phyloP scores from a whole-genome alignment of 148 eudicot species.

The Bassia scoparia region DNA sequence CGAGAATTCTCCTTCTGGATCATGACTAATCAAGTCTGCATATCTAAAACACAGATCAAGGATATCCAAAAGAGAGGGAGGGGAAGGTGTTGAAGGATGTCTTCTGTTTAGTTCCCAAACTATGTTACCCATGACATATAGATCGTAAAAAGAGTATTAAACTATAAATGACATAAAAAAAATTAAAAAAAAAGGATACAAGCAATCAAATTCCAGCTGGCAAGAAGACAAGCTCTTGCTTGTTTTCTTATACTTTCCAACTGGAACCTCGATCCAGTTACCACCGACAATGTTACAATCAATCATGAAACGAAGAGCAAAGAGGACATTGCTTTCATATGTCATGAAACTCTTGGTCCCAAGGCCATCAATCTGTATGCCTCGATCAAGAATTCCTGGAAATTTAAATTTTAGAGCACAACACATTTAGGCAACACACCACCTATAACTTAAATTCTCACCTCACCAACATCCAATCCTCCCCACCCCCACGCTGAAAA shows the following conservation, averaged over 20 bases:
- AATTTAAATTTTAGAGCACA: conserved; percentile 22
- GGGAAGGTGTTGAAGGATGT: background rate
- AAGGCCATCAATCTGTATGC: conserved; percentile 87
- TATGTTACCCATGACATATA: background rate
- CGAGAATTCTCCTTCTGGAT: conserved; percentile 88
- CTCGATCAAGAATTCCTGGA: conserved; percentile 88
- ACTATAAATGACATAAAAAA: background rate
- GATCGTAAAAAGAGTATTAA: background rate
- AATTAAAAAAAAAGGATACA: conserved; percentile 54
- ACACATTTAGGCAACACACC: background rate
- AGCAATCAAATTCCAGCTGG: conserved; percentile 92
- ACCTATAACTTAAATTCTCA: too few relatives aligned
- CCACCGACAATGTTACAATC: conserved; percentile 96
- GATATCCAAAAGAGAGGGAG: conserved; percentile 11
- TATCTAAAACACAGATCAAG: conserved; percentile 48
- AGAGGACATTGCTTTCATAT: conserved; percentile 89
- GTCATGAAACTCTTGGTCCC: conserved; percentile 89
- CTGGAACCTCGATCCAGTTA: conserved; percentile 91
- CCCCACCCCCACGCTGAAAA: background rate
- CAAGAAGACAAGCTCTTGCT: conserved; percentile 62
- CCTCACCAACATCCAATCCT: background rate
- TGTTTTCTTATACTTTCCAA: conserved; percentile 60
- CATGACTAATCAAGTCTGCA: conserved; percentile 82
- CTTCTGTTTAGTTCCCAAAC: background rate
- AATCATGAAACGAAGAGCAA: conserved; percentile 95